These are phyloP conservation scores for Entelexis sorbosivorans DNA, from an alignment of 1,139 yeast species.

Conservation along the genomic window DNA sequence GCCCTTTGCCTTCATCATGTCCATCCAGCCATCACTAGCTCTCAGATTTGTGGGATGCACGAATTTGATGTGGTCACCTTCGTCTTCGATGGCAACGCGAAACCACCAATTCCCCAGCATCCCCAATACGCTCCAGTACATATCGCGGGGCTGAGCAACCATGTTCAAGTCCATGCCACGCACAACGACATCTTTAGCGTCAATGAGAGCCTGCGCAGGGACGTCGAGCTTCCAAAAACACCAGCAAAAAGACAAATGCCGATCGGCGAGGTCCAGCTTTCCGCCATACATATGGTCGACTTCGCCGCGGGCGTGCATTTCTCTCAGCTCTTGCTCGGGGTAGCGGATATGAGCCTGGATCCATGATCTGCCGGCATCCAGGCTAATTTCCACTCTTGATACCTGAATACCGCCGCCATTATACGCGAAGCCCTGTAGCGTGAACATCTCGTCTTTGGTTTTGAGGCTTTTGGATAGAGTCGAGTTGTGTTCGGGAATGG, in stretches of 20 bases:
- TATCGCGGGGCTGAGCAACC: conserved; percentile 31
- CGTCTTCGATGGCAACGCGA: conserved; percentile 28
- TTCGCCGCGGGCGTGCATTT: conserved; percentile 23
- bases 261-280: conserved; percentile 29
- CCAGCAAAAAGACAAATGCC: conserved; percentile 31
- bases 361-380: conserved; percentile 31
- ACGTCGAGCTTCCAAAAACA: conserved; percentile 30
- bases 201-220: conserved; percentile 18
- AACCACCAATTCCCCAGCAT: conserved; percentile 35
- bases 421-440: conserved; percentile 30
- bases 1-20: conserved; percentile 30
- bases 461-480: conserved; percentile 13
- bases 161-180: conserved; percentile 32
- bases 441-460: conserved; percentile 17
- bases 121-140: conserved; percentile 34
- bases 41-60: conserved; percentile 28
- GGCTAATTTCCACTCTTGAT: conserved; percentile 31
- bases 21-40: conserved; percentile 31
- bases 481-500: conserved; percentile 29
- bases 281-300: conserved; percentile 30
- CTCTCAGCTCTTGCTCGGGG: conserved; percentile 30
- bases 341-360: conserved; percentile 27
- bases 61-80: conserved; percentile 24
- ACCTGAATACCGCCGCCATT: conserved; percentile 32
- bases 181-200: conserved; percentile 28